Evolutionary conservation across 2,329 filamentous ascomycete species (phyloP).

Genomic region (Monilinia vaccinii-corymbosi): DNA sequence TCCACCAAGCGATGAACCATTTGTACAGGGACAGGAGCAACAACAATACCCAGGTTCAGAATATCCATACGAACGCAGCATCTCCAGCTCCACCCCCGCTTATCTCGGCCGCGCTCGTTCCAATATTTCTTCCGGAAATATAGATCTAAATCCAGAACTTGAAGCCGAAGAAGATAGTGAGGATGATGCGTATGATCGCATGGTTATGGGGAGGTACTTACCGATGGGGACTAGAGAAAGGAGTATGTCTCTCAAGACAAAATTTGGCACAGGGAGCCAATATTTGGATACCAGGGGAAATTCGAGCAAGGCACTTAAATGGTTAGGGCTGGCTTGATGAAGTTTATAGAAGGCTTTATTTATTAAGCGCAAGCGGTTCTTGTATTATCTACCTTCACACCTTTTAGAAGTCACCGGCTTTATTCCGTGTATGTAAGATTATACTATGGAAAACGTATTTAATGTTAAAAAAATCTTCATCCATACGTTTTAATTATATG

Average conservation of each 20-base stretch:
- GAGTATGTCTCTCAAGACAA: not conserved
- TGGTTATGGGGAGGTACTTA: constrained; percentile 24
- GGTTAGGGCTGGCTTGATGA: constrained; percentile 29
- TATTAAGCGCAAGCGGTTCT: not conserved
- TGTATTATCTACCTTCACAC: not conserved
- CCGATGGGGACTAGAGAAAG: constrained; percentile 14
- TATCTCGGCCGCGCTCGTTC: not conserved
- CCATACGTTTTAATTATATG: not conserved
- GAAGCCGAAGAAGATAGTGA: constrained; percentile 26
- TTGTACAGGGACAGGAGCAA: not conserved
- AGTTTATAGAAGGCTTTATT: not conserved
- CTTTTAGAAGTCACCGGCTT: not conserved
- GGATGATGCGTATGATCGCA: constrained; percentile 28
- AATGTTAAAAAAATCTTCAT: not conserved
- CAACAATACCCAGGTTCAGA: not conserved
- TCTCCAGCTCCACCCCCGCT: not conserved
- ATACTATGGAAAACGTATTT: too few relatives aligned
- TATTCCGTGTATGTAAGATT: not conserved
- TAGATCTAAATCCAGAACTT: not conserved
- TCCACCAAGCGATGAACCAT: not conserved
- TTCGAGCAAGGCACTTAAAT: constrained; percentile 32
- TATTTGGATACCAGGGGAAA: constrained; percentile 14
- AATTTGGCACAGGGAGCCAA: not conserved
- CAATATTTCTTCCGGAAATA: too few relatives aligned
- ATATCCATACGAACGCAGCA: not conserved